Base-by-base conservation (phyloP, 2,329 filamentous ascomycete species). In the Phoma herbarum region DNA sequence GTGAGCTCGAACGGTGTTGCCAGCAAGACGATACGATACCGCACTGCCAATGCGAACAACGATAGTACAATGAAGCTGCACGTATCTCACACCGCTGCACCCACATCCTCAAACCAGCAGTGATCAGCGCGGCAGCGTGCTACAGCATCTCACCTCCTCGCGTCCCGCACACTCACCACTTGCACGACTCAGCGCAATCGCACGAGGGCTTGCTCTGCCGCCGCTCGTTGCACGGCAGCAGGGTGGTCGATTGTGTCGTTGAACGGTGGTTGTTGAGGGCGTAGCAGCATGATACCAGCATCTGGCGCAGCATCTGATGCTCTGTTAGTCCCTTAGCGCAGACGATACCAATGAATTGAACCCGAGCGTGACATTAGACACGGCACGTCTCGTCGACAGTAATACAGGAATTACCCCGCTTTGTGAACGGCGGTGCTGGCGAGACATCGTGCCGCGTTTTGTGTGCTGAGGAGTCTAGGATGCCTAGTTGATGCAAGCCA, bases 331-430 rank as follows among this genome's bases (percentile, higher is more conserved):
- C 57, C 47, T 42, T 35, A 16, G 12, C 50, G 58, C 58, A 57
- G 58, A 26, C 22, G 23, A 12, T 14, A 23, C 22, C 18, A 26
- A 5, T 50, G 58, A 41, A 37, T 41, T 39, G 44, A 28, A 31
- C 51, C 45, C 49, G 49, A 57, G 39, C 49, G 49, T 53, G 49
- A 54, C 53, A 33, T 57, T 51, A 43, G 26, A 56, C 52, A 52
- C 39, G 25, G 52, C 45, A 44, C 39, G 20, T 49, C 44, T 52
- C 39, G 52, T 53, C 31, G 8, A 33, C 18, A 49, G 39, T 60
- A 25, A 44, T 60, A 60, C 52, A 14, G n/a, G 11, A 43, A 16
- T 31, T 60, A 60, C 58, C 58, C 58, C 58, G 52, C 58, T 60
- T 42, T 60, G 48, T 60, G 47, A 33, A 44, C 41, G 41, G 37